phyloP scores from a whole-genome alignment of 768 basidiomycete genomes.

The Neoboletus magnificus region DNA sequence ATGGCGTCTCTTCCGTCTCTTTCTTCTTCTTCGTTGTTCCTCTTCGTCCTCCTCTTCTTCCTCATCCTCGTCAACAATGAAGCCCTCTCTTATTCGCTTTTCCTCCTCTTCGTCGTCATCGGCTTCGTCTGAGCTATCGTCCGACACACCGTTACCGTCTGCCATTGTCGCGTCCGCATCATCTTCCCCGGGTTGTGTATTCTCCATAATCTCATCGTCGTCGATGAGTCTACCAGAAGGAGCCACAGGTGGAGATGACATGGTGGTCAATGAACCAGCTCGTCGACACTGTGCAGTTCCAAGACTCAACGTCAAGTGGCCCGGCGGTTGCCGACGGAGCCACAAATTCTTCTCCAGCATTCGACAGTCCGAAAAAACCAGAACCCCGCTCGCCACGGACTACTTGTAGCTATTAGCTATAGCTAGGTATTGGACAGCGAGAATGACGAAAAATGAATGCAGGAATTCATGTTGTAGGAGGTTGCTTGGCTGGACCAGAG shows the following conservation, averaged over 20 bases:
- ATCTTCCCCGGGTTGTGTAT: conserved; percentile 46
- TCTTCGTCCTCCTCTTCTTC: conserved; percentile 78
- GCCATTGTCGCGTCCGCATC: conserved; percentile 54
- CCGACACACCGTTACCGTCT: conserved; percentile 45
- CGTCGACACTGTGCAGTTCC: conserved; percentile 1
- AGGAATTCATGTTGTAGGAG: too few species aligned
- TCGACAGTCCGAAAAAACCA: too few species aligned
- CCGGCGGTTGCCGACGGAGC: conserved; percentile 28
- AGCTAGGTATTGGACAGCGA: too few species aligned
- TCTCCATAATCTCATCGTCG: conserved; percentile 63
- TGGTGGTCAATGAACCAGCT: conserved; percentile 35
- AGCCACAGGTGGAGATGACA: conserved; percentile 53
- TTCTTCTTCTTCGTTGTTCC: conserved; percentile 54
- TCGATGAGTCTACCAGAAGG: conserved; percentile 32
- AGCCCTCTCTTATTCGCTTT: conserved; percentile 75
- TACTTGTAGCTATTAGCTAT: too few species aligned
- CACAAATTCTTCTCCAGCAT: conserved; percentile 10
- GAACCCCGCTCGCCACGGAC: too few species aligned
- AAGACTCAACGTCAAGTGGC: conserved; percentile 1
- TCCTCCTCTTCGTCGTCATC: conserved; percentile 92
- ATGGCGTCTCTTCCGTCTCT: conserved; percentile 66
- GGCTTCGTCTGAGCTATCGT: conserved; percentile 86
- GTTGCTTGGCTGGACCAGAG: too few species aligned
- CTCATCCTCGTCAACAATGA: conserved; percentile 93
- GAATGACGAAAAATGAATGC: too few species aligned